A percentile compares a stretch with the other conserved stretches of the same genome.
phyloP scores from a whole-genome alignment of 1,139 yeast genomes.

The Sugiyamaella grinbergsii region DNA sequence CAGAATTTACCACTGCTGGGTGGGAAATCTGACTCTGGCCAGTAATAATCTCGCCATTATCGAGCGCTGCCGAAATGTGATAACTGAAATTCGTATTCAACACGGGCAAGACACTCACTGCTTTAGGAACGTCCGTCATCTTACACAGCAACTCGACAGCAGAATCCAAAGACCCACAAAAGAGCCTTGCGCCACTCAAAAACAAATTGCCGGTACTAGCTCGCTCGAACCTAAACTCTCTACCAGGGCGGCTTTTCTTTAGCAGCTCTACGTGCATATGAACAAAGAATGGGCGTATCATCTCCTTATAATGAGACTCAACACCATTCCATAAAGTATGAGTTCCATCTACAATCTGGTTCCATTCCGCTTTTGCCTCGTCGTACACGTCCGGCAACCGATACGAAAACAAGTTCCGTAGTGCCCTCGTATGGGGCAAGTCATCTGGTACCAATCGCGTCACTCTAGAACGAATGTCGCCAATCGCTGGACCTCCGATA shows the following conservation, averaged over 20 bases:
- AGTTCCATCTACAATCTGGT: constrained; percentile 72
- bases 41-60: constrained; percentile 71
- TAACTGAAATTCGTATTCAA: constrained; percentile 82
- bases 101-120: constrained; percentile 71
- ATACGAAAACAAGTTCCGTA: constrained; percentile 53
- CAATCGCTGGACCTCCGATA: constrained; percentile 94
- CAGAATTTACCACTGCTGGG: constrained; percentile 48
- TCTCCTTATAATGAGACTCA: constrained; percentile 66
- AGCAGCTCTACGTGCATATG: constrained; percentile 78
- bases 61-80: constrained; percentile 77
- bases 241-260: constrained; percentile 61
- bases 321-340: constrained; percentile 69
- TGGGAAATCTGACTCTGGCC: constrained; percentile 97
- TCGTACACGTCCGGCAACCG: constrained; percentile 58
- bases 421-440: constrained; percentile 42
- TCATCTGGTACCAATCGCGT: constrained; percentile 63
- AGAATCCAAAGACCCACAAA: constrained; percentile 81
- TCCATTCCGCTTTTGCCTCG: constrained; percentile 73
- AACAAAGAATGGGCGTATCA: constrained; percentile 73
- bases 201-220: constrained; percentile 88
- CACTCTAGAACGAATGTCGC: constrained; percentile 82
- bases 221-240: constrained; percentile 65
- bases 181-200: constrained; percentile 76
- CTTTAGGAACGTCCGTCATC: constrained; percentile 61
- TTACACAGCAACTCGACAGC: constrained; percentile 76